Evolutionary conservation across 169 alveolate species (phyloP).

Genomic region (Fabrea salina): DNA sequence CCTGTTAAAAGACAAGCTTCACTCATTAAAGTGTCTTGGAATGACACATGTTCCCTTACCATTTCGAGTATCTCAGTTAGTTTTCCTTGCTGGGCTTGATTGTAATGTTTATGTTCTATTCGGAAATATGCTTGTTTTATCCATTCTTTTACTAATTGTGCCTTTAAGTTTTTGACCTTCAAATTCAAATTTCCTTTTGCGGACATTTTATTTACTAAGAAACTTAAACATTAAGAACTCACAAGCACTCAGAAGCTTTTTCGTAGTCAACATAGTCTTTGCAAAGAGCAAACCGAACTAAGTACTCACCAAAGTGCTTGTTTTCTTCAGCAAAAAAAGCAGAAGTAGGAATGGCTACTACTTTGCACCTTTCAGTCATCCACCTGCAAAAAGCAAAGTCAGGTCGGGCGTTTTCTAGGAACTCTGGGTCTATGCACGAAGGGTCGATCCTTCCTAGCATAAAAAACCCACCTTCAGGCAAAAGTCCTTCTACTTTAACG

Average conservation of each 20-base stretch:
- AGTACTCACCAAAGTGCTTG: slow-evolving; percentile 35
- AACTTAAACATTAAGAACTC: too few species aligned
- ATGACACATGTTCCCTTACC: neutral
- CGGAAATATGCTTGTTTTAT: neutral
- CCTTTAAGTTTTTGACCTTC: neutral
- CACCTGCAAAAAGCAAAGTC: slow-evolving; percentile 75
- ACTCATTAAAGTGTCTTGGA: neutral
- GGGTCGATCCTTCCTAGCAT: slow-evolving; percentile 51
- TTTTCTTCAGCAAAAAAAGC: slow-evolving; percentile 52
- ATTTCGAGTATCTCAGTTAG: neutral
- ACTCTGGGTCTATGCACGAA: slow-evolving; percentile 50
- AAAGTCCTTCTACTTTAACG: slow-evolving; percentile 32
- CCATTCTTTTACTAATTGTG: neutral
- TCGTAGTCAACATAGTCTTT: slow-evolving; percentile 35
- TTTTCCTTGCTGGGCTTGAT: neutral
- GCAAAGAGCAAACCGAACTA: slow-evolving; percentile 57
- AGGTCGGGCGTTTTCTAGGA: slow-evolving; percentile 42
- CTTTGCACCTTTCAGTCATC: slow-evolving; percentile 62
- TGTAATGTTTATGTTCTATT: neutral
- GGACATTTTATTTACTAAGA: neutral
- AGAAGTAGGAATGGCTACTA: slow-evolving; percentile 66
- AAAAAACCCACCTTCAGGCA: slow-evolving; percentile 75
- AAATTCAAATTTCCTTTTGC: neutral
- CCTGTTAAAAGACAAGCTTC: neutral
- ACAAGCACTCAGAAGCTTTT: slow-evolving; percentile 39